Base-by-base conservation (phyloP, 805 yeast genomes). In the Candida cerambycidarum region DNA sequence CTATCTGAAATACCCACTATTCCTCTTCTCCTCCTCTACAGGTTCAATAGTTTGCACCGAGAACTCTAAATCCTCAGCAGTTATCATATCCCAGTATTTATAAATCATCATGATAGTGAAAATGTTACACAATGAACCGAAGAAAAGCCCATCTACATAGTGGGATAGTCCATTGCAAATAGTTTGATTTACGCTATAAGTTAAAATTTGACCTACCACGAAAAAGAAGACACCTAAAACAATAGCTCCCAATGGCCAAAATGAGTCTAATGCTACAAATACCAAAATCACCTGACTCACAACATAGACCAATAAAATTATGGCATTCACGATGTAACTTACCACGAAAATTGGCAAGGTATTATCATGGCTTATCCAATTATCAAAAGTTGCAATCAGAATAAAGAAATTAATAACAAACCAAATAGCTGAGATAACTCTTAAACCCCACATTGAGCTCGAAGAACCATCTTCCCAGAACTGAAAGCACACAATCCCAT, bases 61-160 rank as follows among this genome's bases (percentile, higher is more conserved):
- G 63, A 92, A 93, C 65, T 92, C 99, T 54, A 92, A 80, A 61
- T 93, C 98, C 56, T 92, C 98, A 44, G 83, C 81, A 10, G 98
- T 93, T 40, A 92, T 83, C 77, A 90, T 89, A 57, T 90, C 97
- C 97, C 98, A 92, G 53, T 82, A 88, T 65, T 93, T 90, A 71
- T 89, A 92, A 39, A 92, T 73, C 98, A 93, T 92, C 96, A 93
- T 89, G 42, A 85, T 67, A 3, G 95, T 76, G 55, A 89, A 85
- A 38, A 89, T 59, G 58, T 88, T 88, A 58, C 96, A 79, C 27
- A 89, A 55, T 18, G 93, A 78, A 24, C 89, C 93, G 56, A 90
- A 88, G 57, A 92, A 84, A 23, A 89, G 63, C 1, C 98, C 98
- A 58, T 92, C 99, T 16, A 89, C 73, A 60, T 92, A 93, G 63